A percentile compares a stretch with the other conserved stretches of the same genome.
phyloP scores from a whole-genome alignment of 371 early-diverging fungal genomes.

The Catenaria anguillulae region DNA sequence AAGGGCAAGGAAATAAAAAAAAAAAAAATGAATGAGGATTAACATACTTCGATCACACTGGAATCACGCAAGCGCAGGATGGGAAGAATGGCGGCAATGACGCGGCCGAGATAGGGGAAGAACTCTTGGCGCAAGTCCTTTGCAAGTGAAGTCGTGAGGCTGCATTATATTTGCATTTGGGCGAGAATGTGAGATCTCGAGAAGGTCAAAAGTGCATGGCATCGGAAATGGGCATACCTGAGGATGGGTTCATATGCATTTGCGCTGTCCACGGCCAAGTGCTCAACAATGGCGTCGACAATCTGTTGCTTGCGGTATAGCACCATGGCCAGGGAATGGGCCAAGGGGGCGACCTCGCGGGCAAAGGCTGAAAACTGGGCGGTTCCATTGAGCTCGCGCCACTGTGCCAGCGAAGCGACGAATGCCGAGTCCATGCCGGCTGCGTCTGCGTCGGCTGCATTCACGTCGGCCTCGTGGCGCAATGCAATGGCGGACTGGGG shows the following conservation, averaged over 20 bases:
- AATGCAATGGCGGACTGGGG: conserved; percentile 8
- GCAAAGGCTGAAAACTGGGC: conserved; percentile 54
- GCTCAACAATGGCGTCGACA: conserved; percentile 43
- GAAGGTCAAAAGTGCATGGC: no score
- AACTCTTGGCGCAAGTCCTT: conserved; percentile 85
- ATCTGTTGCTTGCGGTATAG: conserved; percentile 75
- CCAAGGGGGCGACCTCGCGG: conserved; percentile 41
- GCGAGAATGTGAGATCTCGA: no score
- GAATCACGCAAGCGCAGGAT: conserved; percentile 50
- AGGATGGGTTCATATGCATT: conserved; percentile 59
- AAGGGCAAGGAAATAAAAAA: neutral
- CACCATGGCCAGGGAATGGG: conserved; percentile 65
- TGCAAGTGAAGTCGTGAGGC: conserved; percentile 61
- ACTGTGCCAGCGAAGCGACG: conserved; percentile 52
- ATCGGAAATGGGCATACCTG: conserved; percentile 33
- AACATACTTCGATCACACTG: conserved; percentile 53
- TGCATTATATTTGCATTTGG: no score
- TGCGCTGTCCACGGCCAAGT: conserved; percentile 39
- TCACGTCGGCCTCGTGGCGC: neutral
- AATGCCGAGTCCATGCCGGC: conserved; percentile 62
- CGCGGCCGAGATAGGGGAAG: conserved; percentile 51
- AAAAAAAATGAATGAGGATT: neutral
- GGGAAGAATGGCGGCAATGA: conserved; percentile 43
- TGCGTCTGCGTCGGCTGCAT: neutral
- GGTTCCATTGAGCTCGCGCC: conserved; percentile 79